Percentiles rank a stretch among this genome's conserved stretches.
Conservation (phyloP, 331 rosid genomes). For the Telfairia occidentalis region DNA sequence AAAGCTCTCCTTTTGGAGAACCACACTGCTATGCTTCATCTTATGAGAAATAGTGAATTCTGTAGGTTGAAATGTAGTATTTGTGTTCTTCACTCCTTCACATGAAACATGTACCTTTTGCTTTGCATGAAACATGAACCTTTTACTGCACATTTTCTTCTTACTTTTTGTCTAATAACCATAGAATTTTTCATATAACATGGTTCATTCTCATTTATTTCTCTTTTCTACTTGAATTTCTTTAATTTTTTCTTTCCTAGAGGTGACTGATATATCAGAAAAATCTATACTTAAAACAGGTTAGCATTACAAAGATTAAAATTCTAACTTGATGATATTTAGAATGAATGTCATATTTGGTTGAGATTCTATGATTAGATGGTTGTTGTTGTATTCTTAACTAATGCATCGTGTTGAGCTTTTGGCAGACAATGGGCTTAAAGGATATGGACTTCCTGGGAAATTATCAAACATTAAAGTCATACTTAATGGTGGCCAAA, state of each 20-base stretch:
- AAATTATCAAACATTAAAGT: conserved; percentile 76
- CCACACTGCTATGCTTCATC: background rate
- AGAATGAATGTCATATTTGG: background rate
- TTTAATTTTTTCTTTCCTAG: background rate
- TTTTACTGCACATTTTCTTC: background rate
- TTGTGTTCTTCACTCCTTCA: background rate
- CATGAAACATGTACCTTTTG: background rate
- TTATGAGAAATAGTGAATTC: background rate
- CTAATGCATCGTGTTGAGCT: background rate
- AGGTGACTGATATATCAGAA: background rate
- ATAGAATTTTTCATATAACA: background rate
- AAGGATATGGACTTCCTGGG: conserved; percentile 54
- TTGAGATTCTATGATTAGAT: background rate
- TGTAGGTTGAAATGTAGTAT: background rate
- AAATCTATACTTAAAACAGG: background rate
- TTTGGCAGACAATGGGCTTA: conserved; percentile 45
- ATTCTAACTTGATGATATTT: background rate
- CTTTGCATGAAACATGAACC: too few species aligned
- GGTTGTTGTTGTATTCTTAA: background rate
- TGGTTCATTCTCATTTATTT: background rate
- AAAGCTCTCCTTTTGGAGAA: background rate
- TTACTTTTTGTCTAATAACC: background rate
- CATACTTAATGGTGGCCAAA: conserved; percentile 87
- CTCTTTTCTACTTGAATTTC: background rate
- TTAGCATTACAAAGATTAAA: background rate